phyloP scores from a whole-genome alignment of 2,329 filamentous ascomycete species.

The Fusarium newnesense region DNA sequence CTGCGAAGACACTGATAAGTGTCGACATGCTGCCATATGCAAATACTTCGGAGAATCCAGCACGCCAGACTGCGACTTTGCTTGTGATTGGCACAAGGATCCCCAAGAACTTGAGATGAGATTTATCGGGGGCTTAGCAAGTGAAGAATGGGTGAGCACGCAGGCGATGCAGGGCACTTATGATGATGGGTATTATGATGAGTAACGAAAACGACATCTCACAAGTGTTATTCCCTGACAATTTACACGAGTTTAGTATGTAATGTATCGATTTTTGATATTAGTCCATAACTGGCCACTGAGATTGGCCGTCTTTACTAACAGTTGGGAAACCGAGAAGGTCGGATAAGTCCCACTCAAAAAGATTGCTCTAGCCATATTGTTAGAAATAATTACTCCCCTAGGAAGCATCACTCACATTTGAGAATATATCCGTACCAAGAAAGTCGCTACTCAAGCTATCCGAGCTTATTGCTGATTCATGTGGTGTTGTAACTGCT shows the following conservation, averaged over 20 bases:
- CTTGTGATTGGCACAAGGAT: constrained; percentile 84
- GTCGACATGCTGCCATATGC: constrained; percentile 80
- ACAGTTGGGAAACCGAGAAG: constrained; percentile 35
- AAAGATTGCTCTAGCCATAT: constrained; percentile 30
- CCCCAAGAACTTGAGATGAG: constrained; percentile 64
- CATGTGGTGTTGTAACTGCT: constrained; percentile 31
- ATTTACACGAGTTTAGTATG: too few relatives aligned
- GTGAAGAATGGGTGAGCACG: constrained; percentile 71
- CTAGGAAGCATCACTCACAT: constrained; percentile 15
- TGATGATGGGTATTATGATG: constrained; percentile 65
- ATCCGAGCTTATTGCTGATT: constrained; percentile 24
- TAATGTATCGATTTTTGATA: not conserved
- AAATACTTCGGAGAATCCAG: constrained; percentile 78
- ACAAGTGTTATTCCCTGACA: not conserved
- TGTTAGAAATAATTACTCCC: constrained; percentile 7
- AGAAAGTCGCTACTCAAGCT: constrained; percentile 29
- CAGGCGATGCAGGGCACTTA: constrained; percentile 69
- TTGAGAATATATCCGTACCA: constrained; percentile 30
- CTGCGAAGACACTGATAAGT: constrained; percentile 79
- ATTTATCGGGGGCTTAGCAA: constrained; percentile 66
- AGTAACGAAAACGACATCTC: constrained; percentile 38
- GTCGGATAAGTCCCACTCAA: constrained; percentile 42
- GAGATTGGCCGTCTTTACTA: constrained; percentile 1
- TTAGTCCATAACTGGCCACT: constrained; percentile 29
- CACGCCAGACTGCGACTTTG: constrained; percentile 73